These are phyloP conservation scores for Cyclotella cryptica DNA, from an alignment of 108 stramenopile genomes.

Conservation along the genomic window DNA sequence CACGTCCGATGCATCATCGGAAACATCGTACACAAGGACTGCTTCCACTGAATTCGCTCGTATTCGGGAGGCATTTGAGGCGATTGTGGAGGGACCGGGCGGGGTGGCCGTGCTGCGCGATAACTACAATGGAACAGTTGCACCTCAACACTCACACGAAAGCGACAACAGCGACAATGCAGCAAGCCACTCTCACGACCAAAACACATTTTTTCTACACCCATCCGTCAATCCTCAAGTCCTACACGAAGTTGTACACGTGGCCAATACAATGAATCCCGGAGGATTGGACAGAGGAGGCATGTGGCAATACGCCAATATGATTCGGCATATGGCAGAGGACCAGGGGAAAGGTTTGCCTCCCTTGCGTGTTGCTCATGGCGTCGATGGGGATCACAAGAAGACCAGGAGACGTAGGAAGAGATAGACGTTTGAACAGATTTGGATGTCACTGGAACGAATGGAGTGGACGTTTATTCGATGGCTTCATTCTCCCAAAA, in stretches of 20 bases:
- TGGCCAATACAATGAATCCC: conserved; percentile 44
- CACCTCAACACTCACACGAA: neutral
- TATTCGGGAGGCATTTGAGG: conserved; percentile 40
- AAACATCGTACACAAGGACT: neutral
- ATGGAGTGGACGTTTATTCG: too few species aligned
- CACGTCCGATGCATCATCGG: neutral
- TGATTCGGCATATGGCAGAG: conserved; percentile 30
- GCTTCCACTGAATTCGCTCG: conserved; percentile 16
- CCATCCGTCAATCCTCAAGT: conserved; percentile 45
- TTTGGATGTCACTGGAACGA: too few species aligned
- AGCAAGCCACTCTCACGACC: conserved; percentile 13
- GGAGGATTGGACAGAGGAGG: conserved; percentile 48
- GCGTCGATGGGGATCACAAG: conserved; percentile 1
- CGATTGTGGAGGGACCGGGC: conserved; percentile 36
- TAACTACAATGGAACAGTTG: neutral
- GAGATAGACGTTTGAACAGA: neutral
- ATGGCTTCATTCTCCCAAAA: too few species aligned
- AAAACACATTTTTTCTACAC: conserved; percentile 24
- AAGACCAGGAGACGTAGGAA: neutral
- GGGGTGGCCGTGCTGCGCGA: conserved; percentile 33
- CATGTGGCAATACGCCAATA: conserved; percentile 52
- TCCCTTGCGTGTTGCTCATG: conserved; percentile 33
- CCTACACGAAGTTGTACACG: conserved; percentile 33
- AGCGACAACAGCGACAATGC: conserved; percentile 1
- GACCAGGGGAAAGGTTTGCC: conserved; percentile 22